Percentiles rank a stretch among this genome's conserved stretches.
These are phyloP conservation scores for Sugiyamaella smithiae DNA, from an alignment of 805 yeast genomes.

Conservation along the genomic window DNA sequence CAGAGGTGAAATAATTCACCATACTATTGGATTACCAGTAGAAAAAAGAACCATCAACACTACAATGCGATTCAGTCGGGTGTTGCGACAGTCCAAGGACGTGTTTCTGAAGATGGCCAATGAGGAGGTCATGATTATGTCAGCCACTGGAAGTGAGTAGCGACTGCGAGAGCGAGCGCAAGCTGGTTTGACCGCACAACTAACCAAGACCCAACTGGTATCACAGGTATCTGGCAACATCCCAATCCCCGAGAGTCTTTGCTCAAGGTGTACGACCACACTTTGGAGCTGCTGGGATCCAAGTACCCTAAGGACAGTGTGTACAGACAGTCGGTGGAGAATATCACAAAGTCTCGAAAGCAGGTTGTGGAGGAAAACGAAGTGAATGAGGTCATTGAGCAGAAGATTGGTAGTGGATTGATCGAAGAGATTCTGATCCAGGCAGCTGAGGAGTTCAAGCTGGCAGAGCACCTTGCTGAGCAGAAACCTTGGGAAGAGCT, in stretches of 20 bases:
- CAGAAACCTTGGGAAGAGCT: constrained; percentile 78
- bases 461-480: constrained; percentile 63
- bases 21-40: too few relatives aligned
- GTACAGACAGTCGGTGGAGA: constrained; percentile 71
- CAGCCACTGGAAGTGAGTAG: constrained; percentile 19
- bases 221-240: constrained; percentile 74
- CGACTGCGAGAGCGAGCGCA: background rate
- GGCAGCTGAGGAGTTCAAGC: constrained; percentile 73
- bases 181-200: too few relatives aligned
- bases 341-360: constrained; percentile 67
- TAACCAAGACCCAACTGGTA: constrained; percentile 61
- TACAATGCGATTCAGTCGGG: constrained; percentile 22
- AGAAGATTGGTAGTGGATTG: constrained; percentile 74
- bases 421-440: constrained; percentile 80
- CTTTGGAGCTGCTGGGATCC: constrained; percentile 54
- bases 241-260: constrained; percentile 83
- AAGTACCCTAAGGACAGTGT: constrained; percentile 71
- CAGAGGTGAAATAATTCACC: background rate
- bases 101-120: constrained; percentile 8
- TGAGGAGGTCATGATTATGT: constrained; percentile 12
- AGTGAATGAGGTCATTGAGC: constrained; percentile 63
- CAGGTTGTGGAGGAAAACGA: constrained; percentile 61
- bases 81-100: constrained; percentile 13
- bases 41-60: too few relatives aligned
- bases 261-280: constrained; percentile 64